These are phyloP conservation scores for Podochytrium sp. DNA, from an alignment of 192 early-diverging fungal species.

Conservation along the genomic window DNA sequence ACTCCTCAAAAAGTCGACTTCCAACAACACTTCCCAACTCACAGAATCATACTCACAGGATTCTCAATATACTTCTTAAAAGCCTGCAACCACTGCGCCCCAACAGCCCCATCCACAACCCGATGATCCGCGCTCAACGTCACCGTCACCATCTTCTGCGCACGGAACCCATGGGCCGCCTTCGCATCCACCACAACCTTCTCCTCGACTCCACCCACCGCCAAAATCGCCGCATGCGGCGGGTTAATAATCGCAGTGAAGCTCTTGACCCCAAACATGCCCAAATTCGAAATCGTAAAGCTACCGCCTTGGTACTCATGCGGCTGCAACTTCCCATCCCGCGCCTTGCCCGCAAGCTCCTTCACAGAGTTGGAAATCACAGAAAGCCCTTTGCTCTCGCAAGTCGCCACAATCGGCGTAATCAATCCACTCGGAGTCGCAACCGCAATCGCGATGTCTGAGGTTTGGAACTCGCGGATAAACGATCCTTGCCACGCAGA, in stretches of 20 bases:
- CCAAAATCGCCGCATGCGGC: constrained; percentile 90
- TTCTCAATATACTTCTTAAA: constrained; percentile 94
- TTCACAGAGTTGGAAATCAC: constrained; percentile 85
- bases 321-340: constrained; percentile 85
- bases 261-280: constrained; percentile 92
- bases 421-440: constrained; percentile 92
- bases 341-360: constrained; percentile 82
- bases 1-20: neutral
- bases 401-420: constrained; percentile 87
- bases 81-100: constrained; percentile 85
- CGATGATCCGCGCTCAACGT: constrained; percentile 93
- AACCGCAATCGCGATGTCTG: constrained; percentile 95
- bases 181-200: constrained; percentile 57
- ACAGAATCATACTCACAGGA: constrained; percentile 91
- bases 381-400: constrained; percentile 85
- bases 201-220: constrained; percentile 83
- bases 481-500: constrained; percentile 83
- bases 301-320: constrained; percentile 98
- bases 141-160: constrained; percentile 78
- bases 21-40: constrained; percentile 37
- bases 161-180: constrained; percentile 50
- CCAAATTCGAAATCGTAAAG: constrained; percentile 98
- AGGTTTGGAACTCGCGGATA: constrained; percentile 91
- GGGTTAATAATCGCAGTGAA: constrained; percentile 99
- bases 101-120: constrained; percentile 93